Conservation (phyloP, 2,329 filamentous ascomycete species). For the Aspergillus pseudoviridinutans region DNA sequence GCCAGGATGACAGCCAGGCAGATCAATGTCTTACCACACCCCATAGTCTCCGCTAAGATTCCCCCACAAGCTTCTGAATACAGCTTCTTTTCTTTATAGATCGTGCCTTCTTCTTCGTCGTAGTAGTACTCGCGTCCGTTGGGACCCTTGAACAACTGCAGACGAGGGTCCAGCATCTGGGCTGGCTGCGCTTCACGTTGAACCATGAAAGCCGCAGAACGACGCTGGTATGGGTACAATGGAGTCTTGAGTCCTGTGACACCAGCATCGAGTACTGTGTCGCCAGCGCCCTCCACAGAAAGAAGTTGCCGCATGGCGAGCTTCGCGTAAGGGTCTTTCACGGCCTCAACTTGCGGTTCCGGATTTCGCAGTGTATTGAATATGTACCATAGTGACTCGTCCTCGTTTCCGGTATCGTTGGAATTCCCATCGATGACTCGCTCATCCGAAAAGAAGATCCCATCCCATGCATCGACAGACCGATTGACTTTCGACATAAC, state of each 20-base stretch:
- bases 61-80: slow-evolving; percentile 73
- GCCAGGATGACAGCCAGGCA: slow-evolving; percentile 73
- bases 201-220: slow-evolving; percentile 78
- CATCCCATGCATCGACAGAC: slow-evolving; percentile 38
- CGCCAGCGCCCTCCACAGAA: slow-evolving; percentile 10
- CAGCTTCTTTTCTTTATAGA: slow-evolving; percentile 62
- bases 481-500: slow-evolving; percentile 40
- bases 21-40: slow-evolving; percentile 80
- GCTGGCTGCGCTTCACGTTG: slow-evolving; percentile 68
- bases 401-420: slow-evolving; percentile 20
- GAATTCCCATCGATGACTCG: slow-evolving; percentile 6
- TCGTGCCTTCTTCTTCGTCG: slow-evolving; percentile 59
- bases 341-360: slow-evolving; percentile 24
- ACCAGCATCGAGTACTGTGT: slow-evolving; percentile 12
- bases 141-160: slow-evolving; percentile 59
- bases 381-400: slow-evolving; percentile 48
- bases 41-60: slow-evolving; percentile 48
- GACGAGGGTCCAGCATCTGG: slow-evolving; percentile 67
- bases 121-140: slow-evolving; percentile 64
- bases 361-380: slow-evolving; percentile 48
- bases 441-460: slow-evolving; percentile 14
- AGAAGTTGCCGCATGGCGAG: slow-evolving; percentile 37
- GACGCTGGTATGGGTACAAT: slow-evolving; percentile 74
- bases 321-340: slow-evolving; percentile 30
- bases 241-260: slow-evolving; percentile 48